A percentile compares a stretch with the other conserved stretches of the same genome.
phyloP scores from a whole-genome alignment of 345 rosid species.

The Hibiscus trionum region DNA sequence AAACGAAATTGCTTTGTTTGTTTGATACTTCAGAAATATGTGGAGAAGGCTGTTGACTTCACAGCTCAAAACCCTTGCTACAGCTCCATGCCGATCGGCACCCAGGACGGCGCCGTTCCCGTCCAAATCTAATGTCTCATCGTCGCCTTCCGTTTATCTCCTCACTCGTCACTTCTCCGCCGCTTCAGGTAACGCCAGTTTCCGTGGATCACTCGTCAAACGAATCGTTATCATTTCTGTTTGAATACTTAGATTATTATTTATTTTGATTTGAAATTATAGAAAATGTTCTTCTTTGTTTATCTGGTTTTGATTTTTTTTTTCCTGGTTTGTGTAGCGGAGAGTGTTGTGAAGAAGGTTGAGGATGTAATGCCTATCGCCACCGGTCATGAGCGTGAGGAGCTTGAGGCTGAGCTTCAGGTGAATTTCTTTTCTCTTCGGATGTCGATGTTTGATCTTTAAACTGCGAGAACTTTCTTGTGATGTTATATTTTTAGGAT shows the following conservation, averaged over 20 bases:
- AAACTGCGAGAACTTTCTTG: neutral
- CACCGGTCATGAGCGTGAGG: slow-evolving; percentile 88
- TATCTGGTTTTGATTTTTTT: neutral
- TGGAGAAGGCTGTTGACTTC: slow-evolving; percentile 72
- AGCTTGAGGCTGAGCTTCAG: slow-evolving; percentile 70
- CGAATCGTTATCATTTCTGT: neutral
- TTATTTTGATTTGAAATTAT: neutral
- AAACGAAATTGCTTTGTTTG: neutral
- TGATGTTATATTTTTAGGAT: neutral
- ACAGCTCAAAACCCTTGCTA: slow-evolving; percentile 65
- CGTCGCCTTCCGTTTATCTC: slow-evolving; percentile 26
- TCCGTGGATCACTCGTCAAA: neutral
- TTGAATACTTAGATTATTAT: neutral
- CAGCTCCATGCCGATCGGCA: slow-evolving; percentile 29
- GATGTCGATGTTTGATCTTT: neutral
- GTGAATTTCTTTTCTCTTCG: slow-evolving; percentile 26
- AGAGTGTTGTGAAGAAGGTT: slow-evolving; percentile 38
- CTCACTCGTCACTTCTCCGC: slow-evolving; percentile 37
- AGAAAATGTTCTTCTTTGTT: neutral
- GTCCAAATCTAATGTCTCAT: slow-evolving; percentile 26
- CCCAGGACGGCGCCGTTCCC: slow-evolving; percentile 16
- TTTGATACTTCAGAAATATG: slow-evolving; percentile 31
- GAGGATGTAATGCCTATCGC: slow-evolving; percentile 84
- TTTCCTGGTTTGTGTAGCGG: slow-evolving; percentile 22
- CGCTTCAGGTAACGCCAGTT: slow-evolving; percentile 35